Base-by-base conservation (phyloP, 352 stramenopile species). In the Phytopythium cucurbitacearum region DNA sequence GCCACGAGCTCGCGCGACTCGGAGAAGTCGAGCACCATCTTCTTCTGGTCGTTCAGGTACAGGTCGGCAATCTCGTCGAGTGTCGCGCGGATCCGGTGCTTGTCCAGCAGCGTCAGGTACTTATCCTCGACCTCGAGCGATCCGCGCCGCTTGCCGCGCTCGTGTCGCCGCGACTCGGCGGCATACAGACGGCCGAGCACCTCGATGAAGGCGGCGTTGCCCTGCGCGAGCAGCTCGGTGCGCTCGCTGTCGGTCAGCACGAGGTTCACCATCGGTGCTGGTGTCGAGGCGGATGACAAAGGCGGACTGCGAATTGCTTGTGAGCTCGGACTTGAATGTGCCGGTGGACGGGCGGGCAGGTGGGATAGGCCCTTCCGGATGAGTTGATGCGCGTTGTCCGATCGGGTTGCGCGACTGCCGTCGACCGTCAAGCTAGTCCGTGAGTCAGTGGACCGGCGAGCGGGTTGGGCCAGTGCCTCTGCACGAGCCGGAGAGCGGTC, bases 1-100 rank as follows among this genome's bases (percentile, higher is more conserved):
- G 78, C 57, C 9, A 71, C 62, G 33, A 86, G 61, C 32, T 85
- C 69, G 40, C 69, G 58, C 11, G 80, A 86, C 57, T 84, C 73
- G 44, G 80, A 85, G 53, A 88, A 90, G 53, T 90, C 80, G 13
- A 90, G 66, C 60, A 87, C 75, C 63, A 89, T 73, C 56, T 85
- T 77, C 57, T 80, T 83, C 12, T 80, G 64, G 32, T 76, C 64
- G 56, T 72, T 79, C 42, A 88, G 47, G 52, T 85, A 90, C 46
- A 90, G 41, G 12, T 87, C 73, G 3, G 75, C 77, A 51, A 88
- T 73, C 48, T 84, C 71, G 15, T 87, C 76, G n/a, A 90, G 73
- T 36, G 75, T 74, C 0, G 60, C 80, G 58, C 78, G 80, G 53
- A 90, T 61, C 39, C 71, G 67, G 58, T 75, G 77, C 21, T 69